A percentile compares a stretch with the other conserved stretches of the same genome.
Conservation (phyloP, 176 grass and related monocot species). For the Puccinellia tenuiflora region DNA sequence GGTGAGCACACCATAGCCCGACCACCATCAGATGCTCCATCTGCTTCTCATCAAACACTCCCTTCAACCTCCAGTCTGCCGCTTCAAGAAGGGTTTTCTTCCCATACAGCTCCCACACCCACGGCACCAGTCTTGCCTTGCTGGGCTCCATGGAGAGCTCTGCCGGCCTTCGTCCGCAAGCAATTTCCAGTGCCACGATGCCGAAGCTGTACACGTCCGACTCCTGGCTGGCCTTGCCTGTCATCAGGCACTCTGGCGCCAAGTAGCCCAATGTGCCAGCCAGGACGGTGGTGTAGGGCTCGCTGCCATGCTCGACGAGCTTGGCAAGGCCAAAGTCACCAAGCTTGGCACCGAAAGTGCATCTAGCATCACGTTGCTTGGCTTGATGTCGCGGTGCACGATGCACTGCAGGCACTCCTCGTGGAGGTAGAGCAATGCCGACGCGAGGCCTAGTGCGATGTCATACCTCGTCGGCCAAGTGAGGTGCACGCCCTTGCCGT, state of each 20-base stretch:
- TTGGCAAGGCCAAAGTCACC: slow-evolving; percentile 78
- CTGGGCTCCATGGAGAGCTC: slow-evolving; percentile 32
- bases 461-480: slow-evolving; percentile 45
- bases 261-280: slow-evolving; percentile 74
- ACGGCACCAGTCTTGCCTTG: slow-evolving; percentile 52
- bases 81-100: slow-evolving; percentile 53
- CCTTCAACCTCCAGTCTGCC: slow-evolving; percentile 45
- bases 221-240: slow-evolving; percentile 56
- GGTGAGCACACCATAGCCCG: slow-evolving; percentile 77
- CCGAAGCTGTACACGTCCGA: slow-evolving; percentile 85
- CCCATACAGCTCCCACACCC: slow-evolving; percentile 76
- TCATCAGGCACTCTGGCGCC: slow-evolving; percentile 63
- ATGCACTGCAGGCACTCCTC: slow-evolving; percentile 56
- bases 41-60: slow-evolving; percentile 41
- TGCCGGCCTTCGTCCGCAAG: slow-evolving; percentile 50
- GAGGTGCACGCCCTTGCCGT: slow-evolving; percentile 35
- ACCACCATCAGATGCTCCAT: slow-evolving; percentile 72
- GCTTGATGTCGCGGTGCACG: slow-evolving; percentile 79
- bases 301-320: slow-evolving; percentile 47
- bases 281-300: slow-evolving; percentile 48
- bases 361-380: slow-evolving; percentile 87
- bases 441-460: slow-evolving; percentile 58
- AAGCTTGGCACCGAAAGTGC: slow-evolving; percentile 69
- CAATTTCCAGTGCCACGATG: slow-evolving; percentile 61
- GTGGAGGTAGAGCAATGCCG: slow-evolving; percentile 73